phyloP scores from a whole-genome alignment of 768 basidiomycete species.

The Pisolithus albus region DNA sequence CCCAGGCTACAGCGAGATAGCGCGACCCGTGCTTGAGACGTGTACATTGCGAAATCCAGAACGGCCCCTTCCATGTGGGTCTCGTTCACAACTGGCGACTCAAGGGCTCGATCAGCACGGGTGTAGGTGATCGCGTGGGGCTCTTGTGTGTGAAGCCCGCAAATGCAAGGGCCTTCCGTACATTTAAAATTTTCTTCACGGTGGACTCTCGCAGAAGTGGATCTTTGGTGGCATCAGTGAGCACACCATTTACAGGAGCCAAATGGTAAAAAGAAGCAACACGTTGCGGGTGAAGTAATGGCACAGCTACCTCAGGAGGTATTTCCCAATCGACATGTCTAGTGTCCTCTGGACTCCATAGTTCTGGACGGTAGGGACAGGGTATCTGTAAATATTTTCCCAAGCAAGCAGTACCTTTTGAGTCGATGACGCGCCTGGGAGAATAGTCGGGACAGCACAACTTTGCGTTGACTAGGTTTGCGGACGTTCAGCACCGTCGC shows the following conservation, averaged over 20 bases:
- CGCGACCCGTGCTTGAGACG: constrained; percentile 65
- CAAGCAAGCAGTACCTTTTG: constrained; percentile 87
- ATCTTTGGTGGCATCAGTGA: constrained; percentile 81
- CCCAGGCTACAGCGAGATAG: constrained; percentile 68
- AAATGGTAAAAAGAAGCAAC: constrained; percentile 58
- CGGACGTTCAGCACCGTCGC: constrained; percentile 84
- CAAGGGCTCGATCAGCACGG: constrained; percentile 68
- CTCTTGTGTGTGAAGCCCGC: constrained; percentile 90
- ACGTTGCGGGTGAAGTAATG: constrained; percentile 21
- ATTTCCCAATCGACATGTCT: constrained; percentile 95
- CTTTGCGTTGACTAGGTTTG: constrained; percentile 14
- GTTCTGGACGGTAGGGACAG: constrained; percentile 84
- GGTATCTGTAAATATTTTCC: constrained; percentile 74
- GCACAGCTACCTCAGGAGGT: constrained; percentile 64
- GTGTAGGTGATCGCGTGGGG: constrained; percentile 69
- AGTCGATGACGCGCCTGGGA: constrained; percentile 83
- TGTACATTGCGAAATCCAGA: constrained; percentile 54
- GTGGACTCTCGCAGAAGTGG: constrained; percentile 76
- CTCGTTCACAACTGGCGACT: constrained; percentile 42
- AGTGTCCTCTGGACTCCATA: constrained; percentile 79
- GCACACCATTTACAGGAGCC: constrained; percentile 80
- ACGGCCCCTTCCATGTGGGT: constrained; percentile 54
- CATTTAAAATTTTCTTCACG: constrained; percentile 79
- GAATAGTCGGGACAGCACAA: constrained; percentile 12
- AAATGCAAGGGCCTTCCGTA: constrained; percentile 88